phyloP scores from a whole-genome alignment of 345 rosid genomes.

The Euphorbia lathyris region DNA sequence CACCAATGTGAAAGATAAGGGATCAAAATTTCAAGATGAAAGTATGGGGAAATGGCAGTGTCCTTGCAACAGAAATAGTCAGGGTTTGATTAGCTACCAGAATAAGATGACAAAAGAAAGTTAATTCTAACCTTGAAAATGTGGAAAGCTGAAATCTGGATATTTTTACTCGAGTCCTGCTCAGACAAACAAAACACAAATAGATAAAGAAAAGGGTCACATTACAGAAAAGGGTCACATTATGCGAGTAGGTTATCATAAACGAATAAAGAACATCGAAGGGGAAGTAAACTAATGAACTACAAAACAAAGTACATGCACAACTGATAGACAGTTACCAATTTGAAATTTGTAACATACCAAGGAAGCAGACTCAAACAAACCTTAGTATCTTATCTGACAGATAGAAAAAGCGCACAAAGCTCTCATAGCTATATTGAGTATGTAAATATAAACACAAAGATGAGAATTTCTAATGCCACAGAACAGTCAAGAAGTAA shows the following conservation, averaged over 20 bases:
- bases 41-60: not conserved
- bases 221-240: not conserved
- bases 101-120: slow-evolving; percentile 1
- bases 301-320: no score
- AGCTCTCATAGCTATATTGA: not conserved
- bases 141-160: slow-evolving; percentile 88
- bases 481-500: not conserved
- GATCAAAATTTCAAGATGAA: not conserved
- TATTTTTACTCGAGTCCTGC: slow-evolving; percentile 95
- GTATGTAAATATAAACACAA: not conserved
- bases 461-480: not conserved
- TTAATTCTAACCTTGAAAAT: slow-evolving; percentile 68
- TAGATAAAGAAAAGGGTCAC: slow-evolving; percentile 9
- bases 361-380: no score
- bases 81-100: not conserved
- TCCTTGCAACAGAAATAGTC: slow-evolving; percentile 2
- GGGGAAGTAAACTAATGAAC: no score
- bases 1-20: not conserved
- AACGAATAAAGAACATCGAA: not conserved
- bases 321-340: no score
- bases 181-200: slow-evolving; percentile 14
- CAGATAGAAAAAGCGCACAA: not conserved
- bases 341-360: no score
- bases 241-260: no score
- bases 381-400: not conserved